Evolutionary conservation across 306 rosid species (phyloP).

Genomic region (Glycine latifolia): DNA sequence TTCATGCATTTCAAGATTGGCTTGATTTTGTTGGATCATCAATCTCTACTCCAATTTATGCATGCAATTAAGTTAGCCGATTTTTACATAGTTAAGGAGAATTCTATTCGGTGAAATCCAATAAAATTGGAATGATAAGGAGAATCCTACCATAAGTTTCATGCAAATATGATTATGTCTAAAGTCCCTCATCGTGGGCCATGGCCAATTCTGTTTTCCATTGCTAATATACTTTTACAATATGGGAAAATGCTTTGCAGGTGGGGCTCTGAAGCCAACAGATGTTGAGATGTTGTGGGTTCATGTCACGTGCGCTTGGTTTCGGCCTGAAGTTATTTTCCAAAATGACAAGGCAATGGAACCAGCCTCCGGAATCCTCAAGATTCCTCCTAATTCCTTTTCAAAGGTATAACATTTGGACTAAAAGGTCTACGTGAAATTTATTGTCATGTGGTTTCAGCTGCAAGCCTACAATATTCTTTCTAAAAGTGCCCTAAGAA

Average conservation of each 20-base stretch:
- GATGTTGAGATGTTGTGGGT: constrained; percentile 85
- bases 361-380: constrained; percentile 92
- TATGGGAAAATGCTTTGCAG: constrained; percentile 52
- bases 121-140: neutral
- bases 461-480: constrained; percentile 13
- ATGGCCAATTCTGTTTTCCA: neutral
- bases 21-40: constrained; percentile 28
- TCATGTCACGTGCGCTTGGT: constrained; percentile 97
- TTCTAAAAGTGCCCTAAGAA: constrained; percentile 38
- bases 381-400: constrained; percentile 70
- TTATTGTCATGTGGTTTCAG: constrained; percentile 35
- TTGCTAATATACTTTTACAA: constrained; percentile 36
- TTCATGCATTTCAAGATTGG: constrained; percentile 25
- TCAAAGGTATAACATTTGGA: constrained; percentile 64
- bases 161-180: no score
- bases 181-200: no score
- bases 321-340: constrained; percentile 85
- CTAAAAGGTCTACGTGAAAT: constrained; percentile 32
- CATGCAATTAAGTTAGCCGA: constrained; percentile 21
- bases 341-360: constrained; percentile 81
- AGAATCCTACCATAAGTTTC: constrained; percentile 10
- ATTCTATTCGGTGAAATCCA: neutral
- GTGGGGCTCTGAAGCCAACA: constrained; percentile 96
- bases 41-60: constrained; percentile 12
- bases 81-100: constrained; percentile 7